These are phyloP conservation scores for Pistacia vera DNA, from an alignment of 345 rosid genomes.

Conservation along the genomic window DNA sequence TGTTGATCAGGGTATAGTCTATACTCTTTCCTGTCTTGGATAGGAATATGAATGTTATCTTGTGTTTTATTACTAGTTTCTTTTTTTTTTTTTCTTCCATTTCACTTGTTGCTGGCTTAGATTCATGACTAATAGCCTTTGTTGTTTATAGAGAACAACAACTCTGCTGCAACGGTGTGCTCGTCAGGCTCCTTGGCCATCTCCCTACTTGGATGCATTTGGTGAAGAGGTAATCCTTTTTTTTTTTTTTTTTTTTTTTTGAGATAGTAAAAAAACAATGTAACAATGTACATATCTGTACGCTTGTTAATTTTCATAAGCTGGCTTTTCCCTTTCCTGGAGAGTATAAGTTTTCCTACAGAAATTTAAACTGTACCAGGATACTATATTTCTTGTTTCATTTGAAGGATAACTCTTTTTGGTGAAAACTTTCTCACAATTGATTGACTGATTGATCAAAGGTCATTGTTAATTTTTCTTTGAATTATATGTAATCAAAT, in stretches of 20 bases:
- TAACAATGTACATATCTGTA: background rate
- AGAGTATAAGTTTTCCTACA: too few relatives aligned
- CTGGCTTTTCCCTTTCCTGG: background rate
- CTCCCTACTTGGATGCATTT: constrained; percentile 88
- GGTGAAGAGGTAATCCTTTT: constrained; percentile 84
- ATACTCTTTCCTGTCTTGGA: background rate
- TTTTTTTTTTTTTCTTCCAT: constrained; percentile 1
- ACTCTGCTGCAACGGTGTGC: constrained; percentile 79
- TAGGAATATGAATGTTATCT: constrained; percentile 8
- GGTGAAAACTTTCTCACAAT: background rate
- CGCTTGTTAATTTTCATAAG: background rate
- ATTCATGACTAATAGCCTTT: constrained; percentile 20
- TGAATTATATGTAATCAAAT: too few relatives aligned
- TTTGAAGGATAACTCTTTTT: background rate
- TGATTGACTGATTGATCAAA: background rate
- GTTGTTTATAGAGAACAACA: constrained; percentile 64
- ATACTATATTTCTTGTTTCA: background rate
- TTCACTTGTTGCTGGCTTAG: constrained; percentile 4
- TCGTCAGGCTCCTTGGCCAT: constrained; percentile 89
- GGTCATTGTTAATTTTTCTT: background rate
- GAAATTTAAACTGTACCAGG: background rate
- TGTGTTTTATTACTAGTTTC: background rate
- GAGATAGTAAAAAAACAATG: background rate
- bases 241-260: background rate
- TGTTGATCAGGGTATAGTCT: constrained; percentile 69